Evolutionary conservation across 2,329 filamentous ascomycete species (phyloP), one percentile per base, ranked within the genome.

Genomic region (Paraconiothyrium brasiliense): DNA sequence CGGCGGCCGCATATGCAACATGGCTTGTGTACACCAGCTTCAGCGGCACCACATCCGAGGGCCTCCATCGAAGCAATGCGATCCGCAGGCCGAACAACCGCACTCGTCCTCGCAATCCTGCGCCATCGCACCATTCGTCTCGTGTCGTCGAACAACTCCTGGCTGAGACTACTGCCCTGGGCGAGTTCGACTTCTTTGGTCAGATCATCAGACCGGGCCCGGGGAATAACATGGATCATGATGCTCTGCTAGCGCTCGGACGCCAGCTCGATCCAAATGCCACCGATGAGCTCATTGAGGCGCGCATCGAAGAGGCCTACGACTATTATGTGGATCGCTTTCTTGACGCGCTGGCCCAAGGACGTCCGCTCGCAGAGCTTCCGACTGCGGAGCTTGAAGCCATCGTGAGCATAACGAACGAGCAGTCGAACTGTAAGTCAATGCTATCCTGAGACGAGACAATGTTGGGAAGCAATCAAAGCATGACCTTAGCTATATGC

Each of bases 31-130:
- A 89, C 74, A 77, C 69, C 58, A 76, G 66, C 72, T 73, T 69
- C 60, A 76, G 75, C 48, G 70, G 64, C 27, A 69, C 67, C 63
- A 71, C 69, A 61, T 71, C 57, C 30, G 62, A 67, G 47, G 64
- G 70, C 14, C 79, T 92, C 34, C 89, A 87, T 67, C 83, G 90
- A 64, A 89, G 89, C 72, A 92, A 91, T 76, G 90, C 90, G 11
- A 74, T 92, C 41, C 87, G 89, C 63, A 85, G 86, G 50, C 73
- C 79, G 35, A 82, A 82, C 27, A 69, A 69, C 39, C 59, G 60
- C 24, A 10, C 46, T 6, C 60, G 60, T 34, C 6, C 39, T 6
- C 68, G 66, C 54, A 62, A 79, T 78, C 58, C 65, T 39, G 61
- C 62, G 20, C 65, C 65, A 56, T 55, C 62, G 13, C 39, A 41